Conservation (phyloP, 257 asterid genomes). For the Lavandula angustifolia region DNA sequence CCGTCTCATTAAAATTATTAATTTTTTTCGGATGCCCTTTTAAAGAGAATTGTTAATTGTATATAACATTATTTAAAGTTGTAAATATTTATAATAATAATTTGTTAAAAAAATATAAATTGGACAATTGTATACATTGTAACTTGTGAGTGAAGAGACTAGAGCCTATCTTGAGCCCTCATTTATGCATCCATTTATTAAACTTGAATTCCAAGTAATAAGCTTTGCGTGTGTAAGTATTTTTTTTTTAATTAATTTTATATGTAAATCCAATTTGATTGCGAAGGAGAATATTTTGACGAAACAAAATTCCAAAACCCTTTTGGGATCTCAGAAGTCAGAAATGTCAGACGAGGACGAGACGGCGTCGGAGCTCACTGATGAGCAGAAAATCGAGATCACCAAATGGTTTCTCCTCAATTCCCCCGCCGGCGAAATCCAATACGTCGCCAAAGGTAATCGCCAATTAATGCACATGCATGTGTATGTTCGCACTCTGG, state of each 20-base stretch:
- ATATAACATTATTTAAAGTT: too few relatives aligned
- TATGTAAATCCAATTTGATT: slow-evolving; percentile 9
- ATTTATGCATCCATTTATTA: not conserved
- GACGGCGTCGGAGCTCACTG: slow-evolving; percentile 59
- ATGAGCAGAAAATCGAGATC: slow-evolving; percentile 75
- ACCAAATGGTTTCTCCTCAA: slow-evolving; percentile 98
- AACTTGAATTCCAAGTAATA: not conserved
- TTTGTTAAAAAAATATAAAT: too few relatives aligned
- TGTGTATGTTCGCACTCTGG: slow-evolving; percentile 7
- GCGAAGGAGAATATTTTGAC: slow-evolving; percentile 33
- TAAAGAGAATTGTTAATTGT: too few relatives aligned
- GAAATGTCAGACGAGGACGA: slow-evolving; percentile 78
- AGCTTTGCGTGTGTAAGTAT: not conserved
- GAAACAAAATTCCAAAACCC: slow-evolving; percentile 32
- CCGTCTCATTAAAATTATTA: too few relatives aligned
- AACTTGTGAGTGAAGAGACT: too few relatives aligned
- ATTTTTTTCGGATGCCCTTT: too few relatives aligned
- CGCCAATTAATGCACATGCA: not conserved
- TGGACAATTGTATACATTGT: too few relatives aligned
- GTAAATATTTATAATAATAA: too few relatives aligned
- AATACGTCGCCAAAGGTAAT: slow-evolving; percentile 88
- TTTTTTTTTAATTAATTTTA: too few relatives aligned
- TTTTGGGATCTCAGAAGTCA: slow-evolving; percentile 41
- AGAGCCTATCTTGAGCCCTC: too few relatives aligned
- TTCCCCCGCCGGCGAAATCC: slow-evolving; percentile 94